Base-by-base conservation (phyloP, 352 stramenopile species). In the Pythium diclinum region DNA sequence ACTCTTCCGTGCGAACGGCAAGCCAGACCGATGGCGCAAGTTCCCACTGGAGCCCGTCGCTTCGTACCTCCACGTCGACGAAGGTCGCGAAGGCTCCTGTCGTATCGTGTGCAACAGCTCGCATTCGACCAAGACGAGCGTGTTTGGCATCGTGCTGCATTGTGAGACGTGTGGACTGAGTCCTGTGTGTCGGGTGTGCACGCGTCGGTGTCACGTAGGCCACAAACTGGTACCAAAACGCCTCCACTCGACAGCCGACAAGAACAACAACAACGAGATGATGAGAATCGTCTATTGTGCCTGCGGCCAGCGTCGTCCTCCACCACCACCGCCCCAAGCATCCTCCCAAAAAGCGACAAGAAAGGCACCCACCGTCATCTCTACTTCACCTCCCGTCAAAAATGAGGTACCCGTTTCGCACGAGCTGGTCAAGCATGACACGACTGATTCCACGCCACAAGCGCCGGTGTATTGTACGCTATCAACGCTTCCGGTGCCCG, bases 11-110 rank as follows among this genome's bases (percentile, higher is more conserved):
- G 3, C 59, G 84, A 76, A 70, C 1, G 74, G 67, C 1, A 55
- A 65, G 21, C 74, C 83, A 34, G 81, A 92, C 74, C 80, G 80
- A 47, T 92, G 83, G 78, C 73, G 80, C 5, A 83, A 86, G 54
- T 85, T 91, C 53, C 69, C 78, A 6, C 47, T 90, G n/a, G 68
- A 57, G 6, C 16, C 33, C 1, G 54, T 88, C 42, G 63, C 32
- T 1, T 6, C 74, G 17, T 69, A 42, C 1, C 47, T 87, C 23
- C 19, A 56, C 0, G 44, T 60, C 0, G 33, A 36, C 1, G 71
- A 64, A 36, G 66, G 32, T n/a, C 59, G 70, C 3, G 28, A 36
- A 17, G 65, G 9, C 4, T 40, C 61, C 34, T 75, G 4, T 17
- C 25, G 40, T 1, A 6, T 77, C 61, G 59, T 64, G 25, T 71